These are phyloP conservation scores for Coniochaeta sp. DNA, from an alignment of 2,329 filamentous ascomycete species.

Conservation along the genomic window DNA sequence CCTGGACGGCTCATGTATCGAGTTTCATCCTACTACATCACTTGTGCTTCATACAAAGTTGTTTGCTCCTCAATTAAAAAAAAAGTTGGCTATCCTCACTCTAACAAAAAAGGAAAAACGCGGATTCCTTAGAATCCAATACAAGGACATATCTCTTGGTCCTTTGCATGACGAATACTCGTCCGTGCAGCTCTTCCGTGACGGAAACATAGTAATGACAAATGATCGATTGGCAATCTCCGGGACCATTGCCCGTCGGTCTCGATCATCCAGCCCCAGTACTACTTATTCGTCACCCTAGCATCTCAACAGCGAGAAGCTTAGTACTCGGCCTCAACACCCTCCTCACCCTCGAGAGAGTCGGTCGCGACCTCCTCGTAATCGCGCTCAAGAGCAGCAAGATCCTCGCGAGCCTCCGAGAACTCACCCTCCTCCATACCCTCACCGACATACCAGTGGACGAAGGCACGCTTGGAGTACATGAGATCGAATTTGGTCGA, in stretches of 20 bases:
- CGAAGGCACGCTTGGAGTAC: conserved; percentile 99
- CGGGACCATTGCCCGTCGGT: conserved; percentile 3
- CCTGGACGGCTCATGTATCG: too few species aligned
- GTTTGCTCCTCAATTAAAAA: neutral
- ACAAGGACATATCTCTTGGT: neutral
- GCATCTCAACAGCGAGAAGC: neutral
- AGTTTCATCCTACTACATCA: neutral
- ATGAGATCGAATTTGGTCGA: conserved; percentile 99
- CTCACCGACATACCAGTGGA: conserved; percentile 99
- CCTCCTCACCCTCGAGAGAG: conserved; percentile 81
- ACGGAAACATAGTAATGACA: neutral
- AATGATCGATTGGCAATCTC: neutral
- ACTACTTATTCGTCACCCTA: neutral
- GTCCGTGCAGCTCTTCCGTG: neutral
- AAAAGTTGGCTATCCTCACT: conserved; percentile 3
- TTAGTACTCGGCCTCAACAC: conserved; percentile 87
- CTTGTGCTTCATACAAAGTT: neutral
- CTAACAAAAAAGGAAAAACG: neutral
- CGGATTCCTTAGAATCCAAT: neutral
- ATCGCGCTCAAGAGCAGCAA: conserved; percentile 94
- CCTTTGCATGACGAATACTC: neutral
- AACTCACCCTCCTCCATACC: conserved; percentile 99
- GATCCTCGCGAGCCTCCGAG: conserved; percentile 96
- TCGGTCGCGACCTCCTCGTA: conserved; percentile 98
- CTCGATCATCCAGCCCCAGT: neutral